These are phyloP conservation scores for Leccinum subatratum DNA, from an alignment of 1,284 basidiomycete genomes.

Conservation along the genomic window DNA sequence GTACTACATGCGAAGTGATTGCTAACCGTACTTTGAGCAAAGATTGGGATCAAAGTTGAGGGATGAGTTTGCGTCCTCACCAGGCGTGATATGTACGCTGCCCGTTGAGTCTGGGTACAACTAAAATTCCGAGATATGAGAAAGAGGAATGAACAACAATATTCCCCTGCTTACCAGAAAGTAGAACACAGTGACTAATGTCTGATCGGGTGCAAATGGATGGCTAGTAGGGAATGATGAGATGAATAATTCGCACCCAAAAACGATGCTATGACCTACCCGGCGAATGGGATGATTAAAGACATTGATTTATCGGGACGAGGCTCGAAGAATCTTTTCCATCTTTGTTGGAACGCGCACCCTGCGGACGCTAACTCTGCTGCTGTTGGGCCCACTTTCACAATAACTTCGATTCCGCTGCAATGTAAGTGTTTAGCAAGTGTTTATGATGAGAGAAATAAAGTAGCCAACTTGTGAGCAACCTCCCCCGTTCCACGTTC, in stretches of 20 bases:
- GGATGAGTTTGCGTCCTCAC: background rate
- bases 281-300: background rate
- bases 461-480: constrained; percentile 43
- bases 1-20: background rate
- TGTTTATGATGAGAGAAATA: background rate
- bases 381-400: background rate
- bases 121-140: background rate
- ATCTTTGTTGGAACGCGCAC: background rate
- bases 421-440: background rate
- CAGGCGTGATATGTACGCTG: background rate
- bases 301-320: background rate
- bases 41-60: background rate
- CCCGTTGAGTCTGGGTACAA: background rate
- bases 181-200: background rate
- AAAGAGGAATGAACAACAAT: background rate
- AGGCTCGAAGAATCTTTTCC: background rate
- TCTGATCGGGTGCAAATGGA: background rate
- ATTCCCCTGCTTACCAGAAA: background rate
- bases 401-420: background rate
- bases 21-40: background rate
- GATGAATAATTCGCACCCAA: background rate
- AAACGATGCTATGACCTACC: background rate
- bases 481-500: constrained; percentile 44
- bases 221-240: background rate
- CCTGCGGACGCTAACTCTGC: background rate